These are phyloP conservation scores for Catharanthus roseus DNA, from an alignment of 257 asterid genomes.

Conservation along the genomic window DNA sequence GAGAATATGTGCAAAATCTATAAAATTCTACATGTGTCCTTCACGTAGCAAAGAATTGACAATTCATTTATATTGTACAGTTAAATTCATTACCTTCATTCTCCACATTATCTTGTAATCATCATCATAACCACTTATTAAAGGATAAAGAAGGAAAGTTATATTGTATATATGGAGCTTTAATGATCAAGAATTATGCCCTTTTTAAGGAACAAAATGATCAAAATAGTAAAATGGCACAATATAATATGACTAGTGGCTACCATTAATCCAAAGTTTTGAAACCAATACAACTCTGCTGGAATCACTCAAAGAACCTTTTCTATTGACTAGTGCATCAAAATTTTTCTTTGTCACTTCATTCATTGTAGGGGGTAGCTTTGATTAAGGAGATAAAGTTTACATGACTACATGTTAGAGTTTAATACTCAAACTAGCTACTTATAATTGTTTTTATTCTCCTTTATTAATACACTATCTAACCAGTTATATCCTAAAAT, in stretches of 20 bases:
- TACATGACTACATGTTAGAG: too few relatives aligned
- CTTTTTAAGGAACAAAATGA: too few relatives aligned
- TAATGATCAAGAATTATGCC: neutral
- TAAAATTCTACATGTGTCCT: neutral
- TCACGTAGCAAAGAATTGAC: neutral
- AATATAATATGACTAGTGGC: neutral
- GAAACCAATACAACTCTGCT: neutral
- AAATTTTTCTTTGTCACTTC: too few relatives aligned
- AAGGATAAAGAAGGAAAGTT: neutral
- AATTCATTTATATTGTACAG: neutral
- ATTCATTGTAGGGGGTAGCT: too few relatives aligned
- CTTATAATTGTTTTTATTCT: too few relatives aligned
- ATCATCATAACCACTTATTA: too few relatives aligned
- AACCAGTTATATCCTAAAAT: too few relatives aligned
- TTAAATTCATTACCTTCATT: neutral
- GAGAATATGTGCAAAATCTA: neutral
- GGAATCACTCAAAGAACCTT: neutral
- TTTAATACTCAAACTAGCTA: too few relatives aligned
- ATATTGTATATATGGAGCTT: neutral
- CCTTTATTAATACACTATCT: too few relatives aligned
- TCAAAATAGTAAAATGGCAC: neutral
- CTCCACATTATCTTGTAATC: too few relatives aligned
- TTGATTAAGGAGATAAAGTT: too few relatives aligned
- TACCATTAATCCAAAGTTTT: neutral
- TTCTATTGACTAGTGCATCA: too few relatives aligned